Base-by-base conservation (phyloP, 148 eudicot species). In the Fagopyrum tataricum region DNA sequence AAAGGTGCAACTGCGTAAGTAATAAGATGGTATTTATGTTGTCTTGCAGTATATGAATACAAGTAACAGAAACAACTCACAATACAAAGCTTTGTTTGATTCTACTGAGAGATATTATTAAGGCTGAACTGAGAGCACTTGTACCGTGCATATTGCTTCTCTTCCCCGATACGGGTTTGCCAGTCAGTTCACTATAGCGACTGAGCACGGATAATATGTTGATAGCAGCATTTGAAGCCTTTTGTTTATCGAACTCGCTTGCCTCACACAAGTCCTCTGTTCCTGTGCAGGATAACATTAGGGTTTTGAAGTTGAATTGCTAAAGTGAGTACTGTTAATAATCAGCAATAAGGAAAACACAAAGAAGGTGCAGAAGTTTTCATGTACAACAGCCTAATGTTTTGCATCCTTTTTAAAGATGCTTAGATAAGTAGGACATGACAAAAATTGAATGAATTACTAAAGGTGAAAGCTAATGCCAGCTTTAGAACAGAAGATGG, bases 81-180 rank as follows among this genome's bases (percentile, higher is more conserved):
- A 93, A 81, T 83, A 93, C 95, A 91, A 93, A 91, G 91, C 97
- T 93, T 84, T 93, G 92, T 88, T 89, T 91, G 89, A 93, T 93
- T 93, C 98, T 91, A 91, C 97, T 92, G 80, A 93, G 92, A 84
- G 97, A 87, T 85, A 88, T 81, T 85, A 77, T 84, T 79, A 91
- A 87, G 78, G 94, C 86, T 70, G 93, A 81, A 79, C 80, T 79
- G 71, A 79, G 82, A 56, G 75, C 80, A 71, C 75, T 76, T 73
- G 52, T 80, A 70, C 82, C 82, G 69, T 86, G 76, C 53, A 76
- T 61, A 75, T 78, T 79, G 83, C 88, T 86, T 78, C 94, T 85
- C 81, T 77, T 87, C 55, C 79, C 84, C 48, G 86, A 84, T 20
- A 91, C 94, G 71, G 86, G 79, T 81, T 78, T 83, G 75, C 92